Base-by-base conservation (phyloP, 306 rosid species). In the Gleditsia sinensis region DNA sequence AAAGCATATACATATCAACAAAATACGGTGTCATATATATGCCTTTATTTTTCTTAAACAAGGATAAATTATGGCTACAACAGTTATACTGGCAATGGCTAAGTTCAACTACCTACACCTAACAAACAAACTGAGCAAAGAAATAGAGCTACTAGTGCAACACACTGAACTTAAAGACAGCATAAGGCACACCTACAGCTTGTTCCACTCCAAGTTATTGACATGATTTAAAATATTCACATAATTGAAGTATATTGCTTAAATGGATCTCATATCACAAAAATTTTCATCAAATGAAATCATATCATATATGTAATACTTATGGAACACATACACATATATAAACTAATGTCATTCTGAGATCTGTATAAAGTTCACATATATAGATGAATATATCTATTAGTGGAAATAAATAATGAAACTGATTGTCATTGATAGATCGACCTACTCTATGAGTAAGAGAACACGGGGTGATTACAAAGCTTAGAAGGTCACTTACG, bases 401-500 rank as follows among this genome's bases (percentile, higher is more conserved):
- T 17, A 10, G 3, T 21, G 17, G 5, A 2, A 25, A 19, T 3
- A 69, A 66, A 21, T 2, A 45, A 21, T 16, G 46, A 45, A 69
- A 75, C 43, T 14, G 5, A 6, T 12, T 3, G 20, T 51, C 12
- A 78, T n/a, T 45, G 17, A 40, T 17, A 53, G 16, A 48, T 9
- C 14, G 33, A 36, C 28, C 37, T 25, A 4, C n/a, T 2, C 9
- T 50, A 57, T 25, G 51, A 67, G 51, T 8, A 16, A 42, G 63
- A 54, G 21, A 57, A n/a, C 9, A 39, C 2, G 3, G 36, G 19
- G 39, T 13, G 5, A 13, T 9, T 0, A 21, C 19, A 21, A 51
- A 66, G 67, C 7, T 43, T 37, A 37, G 28, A 81, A 66, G 46
- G 58, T n/a, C n/a, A 61, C 93, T 70, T 78, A 94, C 98, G 68